Evolutionary conservation across 2,329 filamentous ascomycete species (phyloP).

Genomic region (Sclerotinia subarctica): DNA sequence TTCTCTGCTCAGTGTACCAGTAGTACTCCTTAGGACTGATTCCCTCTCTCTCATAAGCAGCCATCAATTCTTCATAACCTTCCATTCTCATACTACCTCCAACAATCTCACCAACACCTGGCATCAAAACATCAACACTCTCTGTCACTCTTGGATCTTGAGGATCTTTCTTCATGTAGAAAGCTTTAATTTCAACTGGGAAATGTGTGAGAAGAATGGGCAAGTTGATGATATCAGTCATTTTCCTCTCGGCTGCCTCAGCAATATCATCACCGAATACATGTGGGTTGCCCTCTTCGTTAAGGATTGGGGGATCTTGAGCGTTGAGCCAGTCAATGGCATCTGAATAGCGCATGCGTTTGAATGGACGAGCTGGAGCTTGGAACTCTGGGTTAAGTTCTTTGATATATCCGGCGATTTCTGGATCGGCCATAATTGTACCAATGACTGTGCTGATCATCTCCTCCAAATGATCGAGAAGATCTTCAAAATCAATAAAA

Average conservation of each 20-base stretch:
- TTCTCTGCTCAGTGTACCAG: constrained; percentile 95
- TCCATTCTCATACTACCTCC: constrained; percentile 97
- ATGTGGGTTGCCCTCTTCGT: constrained; percentile 89
- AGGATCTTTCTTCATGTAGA: constrained; percentile 94
- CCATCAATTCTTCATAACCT: constrained; percentile 83
- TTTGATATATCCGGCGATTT: constrained; percentile 70
- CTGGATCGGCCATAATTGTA: constrained; percentile 68
- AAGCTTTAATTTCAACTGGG: constrained; percentile 95
- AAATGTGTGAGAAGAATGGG: constrained; percentile 98
- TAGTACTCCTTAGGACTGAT: constrained; percentile 86
- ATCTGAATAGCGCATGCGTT: constrained; percentile 91
- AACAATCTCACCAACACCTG: constrained; percentile 94
- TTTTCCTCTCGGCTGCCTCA: constrained; percentile 90
- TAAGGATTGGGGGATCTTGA: constrained; percentile 74
- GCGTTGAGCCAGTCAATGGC: constrained; percentile 92
- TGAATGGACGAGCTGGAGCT: constrained; percentile 78
- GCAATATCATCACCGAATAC: constrained; percentile 96
- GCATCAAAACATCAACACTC: constrained; percentile 82
- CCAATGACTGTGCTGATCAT: constrained; percentile 64
- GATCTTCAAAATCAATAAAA: constrained; percentile 88
- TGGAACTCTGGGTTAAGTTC: constrained; percentile 89
- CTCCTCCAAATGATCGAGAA: constrained; percentile 82
- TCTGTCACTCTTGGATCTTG: constrained; percentile 82
- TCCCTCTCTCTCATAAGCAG: constrained; percentile 80
- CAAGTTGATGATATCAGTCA: constrained; percentile 95